A percentile compares a stretch with the other conserved stretches of the same genome.
phyloP scores from a whole-genome alignment of 148 eudicot genomes.

The Chenopodium suecicum region DNA sequence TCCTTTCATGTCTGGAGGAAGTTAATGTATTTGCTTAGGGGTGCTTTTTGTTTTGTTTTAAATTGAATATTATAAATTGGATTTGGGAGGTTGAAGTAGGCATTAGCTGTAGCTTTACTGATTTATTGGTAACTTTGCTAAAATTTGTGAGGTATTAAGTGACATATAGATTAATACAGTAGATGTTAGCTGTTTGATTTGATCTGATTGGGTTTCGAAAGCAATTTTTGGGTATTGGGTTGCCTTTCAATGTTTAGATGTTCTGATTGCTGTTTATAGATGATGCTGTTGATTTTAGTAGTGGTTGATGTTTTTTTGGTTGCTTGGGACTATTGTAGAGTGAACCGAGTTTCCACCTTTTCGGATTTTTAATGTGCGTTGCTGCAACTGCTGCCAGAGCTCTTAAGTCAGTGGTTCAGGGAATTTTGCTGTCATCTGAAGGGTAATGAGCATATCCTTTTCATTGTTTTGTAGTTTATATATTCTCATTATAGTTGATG shows the following conservation, averaged over 20 bases:
- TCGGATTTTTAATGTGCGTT: slow-evolving; percentile 85
- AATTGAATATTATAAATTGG: too few species aligned
- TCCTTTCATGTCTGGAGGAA: neutral
- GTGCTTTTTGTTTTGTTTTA: too few species aligned
- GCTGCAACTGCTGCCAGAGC: slow-evolving; percentile 98
- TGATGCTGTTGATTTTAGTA: neutral
- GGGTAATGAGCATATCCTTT: slow-evolving; percentile 48
- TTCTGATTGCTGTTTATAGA: neutral
- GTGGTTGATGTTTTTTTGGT: slow-evolving; percentile 15
- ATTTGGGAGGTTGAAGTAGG: neutral
- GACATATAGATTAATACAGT: neutral
- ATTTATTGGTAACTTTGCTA: neutral
- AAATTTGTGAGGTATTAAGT: neutral
- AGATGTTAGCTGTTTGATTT: slow-evolving; percentile 1
- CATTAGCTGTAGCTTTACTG: neutral
- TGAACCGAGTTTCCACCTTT: slow-evolving; percentile 92
- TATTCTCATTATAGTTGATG: neutral
- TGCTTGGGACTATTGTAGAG: slow-evolving; percentile 40
- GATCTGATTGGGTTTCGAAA: neutral
- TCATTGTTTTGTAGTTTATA: slow-evolving; percentile 1
- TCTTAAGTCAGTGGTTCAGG: slow-evolving; percentile 85
- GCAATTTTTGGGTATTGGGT: neutral
- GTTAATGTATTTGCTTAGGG: too few species aligned
- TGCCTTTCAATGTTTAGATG: slow-evolving; percentile 2
- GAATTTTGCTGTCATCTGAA: slow-evolving; percentile 94